These are phyloP conservation scores for Fusarium palustre DNA, from an alignment of 2,329 filamentous ascomycete species.

Conservation along the genomic window DNA sequence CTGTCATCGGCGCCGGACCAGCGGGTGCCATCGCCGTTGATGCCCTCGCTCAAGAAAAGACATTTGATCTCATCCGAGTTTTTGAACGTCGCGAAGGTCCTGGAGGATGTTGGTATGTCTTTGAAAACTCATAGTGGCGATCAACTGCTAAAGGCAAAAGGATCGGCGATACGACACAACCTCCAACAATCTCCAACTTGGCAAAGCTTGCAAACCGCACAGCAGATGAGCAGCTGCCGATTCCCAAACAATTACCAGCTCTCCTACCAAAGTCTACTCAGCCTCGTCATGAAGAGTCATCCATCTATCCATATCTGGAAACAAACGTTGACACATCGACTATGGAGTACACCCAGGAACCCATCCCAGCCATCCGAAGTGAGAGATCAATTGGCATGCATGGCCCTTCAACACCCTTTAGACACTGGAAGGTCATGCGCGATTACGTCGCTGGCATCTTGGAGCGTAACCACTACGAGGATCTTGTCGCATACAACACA, in stretches of 20 bases:
- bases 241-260: conserved; percentile 62
- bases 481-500: conserved; percentile 66
- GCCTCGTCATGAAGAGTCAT: conserved; percentile 67
- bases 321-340: conserved; percentile 70
- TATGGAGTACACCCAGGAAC: conserved; percentile 71
- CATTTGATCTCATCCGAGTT: conserved; percentile 69
- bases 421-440: conserved; percentile 69
- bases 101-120: conserved; percentile 69
- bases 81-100: conserved; percentile 71
- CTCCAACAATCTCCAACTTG: conserved; percentile 59
- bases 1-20: conserved; percentile 71
- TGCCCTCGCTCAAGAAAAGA: conserved; percentile 68
- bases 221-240: conserved; percentile 61
- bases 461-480: conserved; percentile 64
- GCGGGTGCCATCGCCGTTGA: conserved; percentile 70
- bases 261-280: conserved; percentile 56
- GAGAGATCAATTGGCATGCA: conserved; percentile 55
- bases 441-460: conserved; percentile 66
- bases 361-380: conserved; percentile 57
- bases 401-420: conserved; percentile 69
- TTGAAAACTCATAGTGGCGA: no score
- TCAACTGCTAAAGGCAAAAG: conserved; percentile 46
- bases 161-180: conserved; percentile 56
- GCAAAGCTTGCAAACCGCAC: conserved; percentile 60
- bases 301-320: conserved; percentile 72